phyloP scores from a whole-genome alignment of 2,329 filamentous ascomycete species.

The Botrytis galanthina region DNA sequence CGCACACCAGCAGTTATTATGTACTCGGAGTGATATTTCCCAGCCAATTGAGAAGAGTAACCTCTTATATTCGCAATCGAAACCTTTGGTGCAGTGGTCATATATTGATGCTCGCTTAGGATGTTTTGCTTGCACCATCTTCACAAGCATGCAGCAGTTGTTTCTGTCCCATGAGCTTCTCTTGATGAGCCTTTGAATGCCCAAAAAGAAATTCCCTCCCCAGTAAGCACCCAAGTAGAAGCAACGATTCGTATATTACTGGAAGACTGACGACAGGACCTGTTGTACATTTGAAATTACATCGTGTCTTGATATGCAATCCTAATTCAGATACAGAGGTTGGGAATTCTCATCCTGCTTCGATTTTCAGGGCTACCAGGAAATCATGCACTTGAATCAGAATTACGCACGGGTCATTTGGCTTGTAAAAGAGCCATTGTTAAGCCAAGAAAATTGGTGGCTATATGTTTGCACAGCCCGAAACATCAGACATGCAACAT shows the following conservation, averaged over 20 bases:
- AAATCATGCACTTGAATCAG: background rate
- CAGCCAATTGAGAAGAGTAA: background rate
- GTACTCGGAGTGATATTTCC: background rate
- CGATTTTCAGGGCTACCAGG: background rate
- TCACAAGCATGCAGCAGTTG: background rate
- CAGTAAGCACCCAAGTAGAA: background rate
- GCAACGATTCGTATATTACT: background rate
- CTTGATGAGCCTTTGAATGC: background rate
- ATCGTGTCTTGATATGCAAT: background rate
- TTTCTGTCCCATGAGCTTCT: background rate
- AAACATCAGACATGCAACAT: background rate
- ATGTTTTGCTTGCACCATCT: background rate
- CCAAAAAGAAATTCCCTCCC: background rate
- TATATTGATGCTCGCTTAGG: background rate
- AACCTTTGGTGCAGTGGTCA: background rate
- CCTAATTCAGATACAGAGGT: background rate
- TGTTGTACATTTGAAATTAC: background rate
- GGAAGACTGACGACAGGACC: too few relatives aligned
- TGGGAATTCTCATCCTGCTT: background rate
- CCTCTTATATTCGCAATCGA: background rate
- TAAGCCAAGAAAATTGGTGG: background rate
- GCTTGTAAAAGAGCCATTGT: background rate
- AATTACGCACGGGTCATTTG: background rate
- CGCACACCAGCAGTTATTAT: background rate
- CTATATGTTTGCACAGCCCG: background rate